Evolutionary conservation across 2,329 filamentous ascomycete genomes (phyloP), one percentile per base, ranked within the genome.

Genomic region (Malbranchea cinnamomea): DNA sequence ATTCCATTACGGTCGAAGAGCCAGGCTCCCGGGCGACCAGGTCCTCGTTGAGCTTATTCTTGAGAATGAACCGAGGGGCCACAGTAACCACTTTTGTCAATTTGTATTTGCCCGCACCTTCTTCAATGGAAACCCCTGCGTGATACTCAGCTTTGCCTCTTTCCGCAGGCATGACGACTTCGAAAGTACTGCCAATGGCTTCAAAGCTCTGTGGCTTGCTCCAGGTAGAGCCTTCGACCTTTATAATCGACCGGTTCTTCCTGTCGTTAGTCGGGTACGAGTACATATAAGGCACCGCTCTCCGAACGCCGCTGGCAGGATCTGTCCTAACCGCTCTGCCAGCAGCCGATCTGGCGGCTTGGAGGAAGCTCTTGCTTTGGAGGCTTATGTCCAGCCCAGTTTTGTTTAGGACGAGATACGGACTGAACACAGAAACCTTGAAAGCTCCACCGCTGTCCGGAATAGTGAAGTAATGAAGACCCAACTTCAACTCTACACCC

Each of bases 161-260:
- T 2, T 68, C 58, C 0, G 84, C 82, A 28, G 79, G 78, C 19
- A 98, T 65, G 19, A 89, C 71, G 20, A 93, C 80, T 43, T 94
- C 85, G 10, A 83, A 78, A 1, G 78, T 84, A 46, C 87, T 95
- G 18, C 89, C 89, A 40, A 98, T 89, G 12, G 89, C 89, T 48
- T 98, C 91, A 45, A 98, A 93, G 66, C 83, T 94, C 51, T 95
- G 87, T 1, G 87, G 83, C 50, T 89, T 93, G 58, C 89, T 95
- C 91, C 89, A 98, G 36, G 76, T 71, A 1, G 89, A 94, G 32
- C 91, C 79, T 4, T 79, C 83, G 23, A 94, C 72, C 56, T 82
- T 91, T 36, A 98, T 62, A 25, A 92, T 61, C 5, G 83, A 84
- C 41, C 89, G 74, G 52, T 98, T 98, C 43, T 83, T 82, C 43